Conservation (phyloP, 2,329 filamentous ascomycete species). For the Capronia epimyces region DNA sequence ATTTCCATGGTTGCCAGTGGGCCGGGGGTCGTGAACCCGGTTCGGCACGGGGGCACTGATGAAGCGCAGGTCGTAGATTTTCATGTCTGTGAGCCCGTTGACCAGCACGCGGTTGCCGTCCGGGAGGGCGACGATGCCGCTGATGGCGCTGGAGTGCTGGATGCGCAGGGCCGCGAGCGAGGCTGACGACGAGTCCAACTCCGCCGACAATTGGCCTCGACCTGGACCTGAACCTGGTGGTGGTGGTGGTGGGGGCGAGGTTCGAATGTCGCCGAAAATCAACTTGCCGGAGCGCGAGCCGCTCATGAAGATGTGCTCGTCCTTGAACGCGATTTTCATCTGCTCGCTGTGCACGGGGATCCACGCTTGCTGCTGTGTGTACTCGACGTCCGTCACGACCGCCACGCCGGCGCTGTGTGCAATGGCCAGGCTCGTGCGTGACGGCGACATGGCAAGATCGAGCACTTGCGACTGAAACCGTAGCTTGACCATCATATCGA, state of each 20-base stretch:
- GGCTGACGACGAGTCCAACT: neutral
- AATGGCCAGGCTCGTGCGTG: neutral
- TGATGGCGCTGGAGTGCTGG: constrained; percentile 22
- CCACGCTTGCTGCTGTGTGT: neutral
- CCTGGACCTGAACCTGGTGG: neutral
- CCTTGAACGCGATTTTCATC: constrained; percentile 17
- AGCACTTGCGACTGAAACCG: neutral
- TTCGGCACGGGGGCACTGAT: constrained; percentile 2
- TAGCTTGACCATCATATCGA: constrained; percentile 1
- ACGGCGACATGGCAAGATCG: neutral
- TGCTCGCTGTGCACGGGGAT: constrained; percentile 3
- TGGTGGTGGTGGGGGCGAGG: neutral
- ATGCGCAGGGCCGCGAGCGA: constrained; percentile 8
- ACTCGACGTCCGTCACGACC: constrained; percentile 1
- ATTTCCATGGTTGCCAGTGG: neutral
- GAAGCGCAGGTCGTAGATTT: constrained; percentile 26
- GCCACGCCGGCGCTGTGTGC: neutral
- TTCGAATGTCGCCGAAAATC: constrained; percentile 19
- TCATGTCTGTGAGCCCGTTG: constrained; percentile 15
- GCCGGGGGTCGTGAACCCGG: neutral
- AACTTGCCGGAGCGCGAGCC: constrained; percentile 22
- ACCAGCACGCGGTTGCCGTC: constrained; percentile 17
- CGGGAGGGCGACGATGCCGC: constrained; percentile 6
- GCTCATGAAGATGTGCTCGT: constrained; percentile 21
- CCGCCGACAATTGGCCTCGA: neutral